Percentiles rank a stretch among this genome's conserved stretches.
Conservation (phyloP, 768 basidiomycete genomes). For the Thelephora aurantiotincta region DNA sequence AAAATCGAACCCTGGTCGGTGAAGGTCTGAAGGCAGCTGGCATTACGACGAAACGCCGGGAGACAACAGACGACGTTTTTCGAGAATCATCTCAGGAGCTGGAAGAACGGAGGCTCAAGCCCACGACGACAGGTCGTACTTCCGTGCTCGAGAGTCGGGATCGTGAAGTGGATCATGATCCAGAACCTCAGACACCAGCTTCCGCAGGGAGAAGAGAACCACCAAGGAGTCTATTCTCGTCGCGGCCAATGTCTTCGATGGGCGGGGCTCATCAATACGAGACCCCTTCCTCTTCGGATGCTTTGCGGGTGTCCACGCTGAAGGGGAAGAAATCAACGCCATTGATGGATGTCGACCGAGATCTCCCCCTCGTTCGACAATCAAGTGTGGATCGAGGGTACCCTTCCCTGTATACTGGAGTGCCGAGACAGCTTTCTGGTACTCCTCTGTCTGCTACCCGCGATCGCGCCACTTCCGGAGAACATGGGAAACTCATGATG, state of each 20-base stretch:
- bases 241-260: conserved; percentile 43
- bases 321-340: background rate
- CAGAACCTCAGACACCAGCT: background rate
- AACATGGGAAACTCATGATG: conserved; percentile 58
- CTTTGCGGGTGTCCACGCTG: background rate
- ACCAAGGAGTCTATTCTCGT: conserved; percentile 2
- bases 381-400: conserved; percentile 7
- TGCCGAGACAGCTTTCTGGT: conserved; percentile 1
- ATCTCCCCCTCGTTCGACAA: conserved; percentile 5
- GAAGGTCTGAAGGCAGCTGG: conserved; percentile 65
- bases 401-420: conserved; percentile 7
- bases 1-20: conserved; percentile 42
- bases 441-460: background rate
- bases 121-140: background rate
- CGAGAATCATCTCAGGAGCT: background rate
- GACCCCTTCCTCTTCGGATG: background rate
- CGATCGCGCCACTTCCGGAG: conserved; percentile 17
- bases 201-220: background rate
- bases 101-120: background rate
- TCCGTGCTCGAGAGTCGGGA: background rate
- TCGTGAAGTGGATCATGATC: background rate
- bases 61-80: conserved; percentile 22
- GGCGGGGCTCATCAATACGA: conserved; percentile 27
- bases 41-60: conserved; percentile 26
- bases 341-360: background rate